Evolutionary conservation across 495 filamentous ascomycete species (phyloP).

Genomic region (Trichoderma erinaceum): DNA sequence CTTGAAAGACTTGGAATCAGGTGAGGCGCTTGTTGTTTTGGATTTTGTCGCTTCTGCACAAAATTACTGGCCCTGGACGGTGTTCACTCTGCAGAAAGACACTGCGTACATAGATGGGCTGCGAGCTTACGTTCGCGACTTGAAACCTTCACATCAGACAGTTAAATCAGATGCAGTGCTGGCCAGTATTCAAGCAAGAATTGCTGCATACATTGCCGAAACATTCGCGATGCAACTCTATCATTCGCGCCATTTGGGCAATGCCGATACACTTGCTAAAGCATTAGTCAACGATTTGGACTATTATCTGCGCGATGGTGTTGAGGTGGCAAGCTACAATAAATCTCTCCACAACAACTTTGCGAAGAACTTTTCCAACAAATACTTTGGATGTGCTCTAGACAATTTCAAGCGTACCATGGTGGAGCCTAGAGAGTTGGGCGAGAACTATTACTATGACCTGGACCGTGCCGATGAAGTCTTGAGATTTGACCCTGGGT

Average conservation of each 20-base stretch:
- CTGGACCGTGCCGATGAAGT: conserved; percentile 64
- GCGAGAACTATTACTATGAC: conserved; percentile 75
- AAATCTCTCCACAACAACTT: conserved; percentile 77
- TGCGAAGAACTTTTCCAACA: conserved; percentile 71
- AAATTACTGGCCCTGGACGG: conserved; percentile 90
- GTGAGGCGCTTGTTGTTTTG: conserved; percentile 64
- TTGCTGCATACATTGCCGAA: conserved; percentile 76
- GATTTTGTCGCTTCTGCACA: conserved; percentile 80
- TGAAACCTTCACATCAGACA: conserved; percentile 45
- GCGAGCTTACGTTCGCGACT: conserved; percentile 58
- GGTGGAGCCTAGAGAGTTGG: conserved; percentile 56
- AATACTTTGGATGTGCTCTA: conserved; percentile 64
- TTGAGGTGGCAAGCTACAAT: conserved; percentile 72
- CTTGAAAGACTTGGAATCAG: conserved; percentile 56
- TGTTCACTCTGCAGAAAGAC: conserved; percentile 68
- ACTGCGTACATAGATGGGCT: conserved; percentile 62
- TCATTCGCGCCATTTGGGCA: conserved; percentile 65
- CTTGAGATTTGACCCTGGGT: conserved; percentile 68
- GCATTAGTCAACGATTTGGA: conserved; percentile 65
- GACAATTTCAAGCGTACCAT: conserved; percentile 70
- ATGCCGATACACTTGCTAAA: conserved; percentile 54
- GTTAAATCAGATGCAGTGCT: conserved; percentile 40
- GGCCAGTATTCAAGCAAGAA: conserved; percentile 57
- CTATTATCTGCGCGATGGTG: conserved; percentile 69
- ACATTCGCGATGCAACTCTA: conserved; percentile 90